Base-by-base conservation (phyloP, 2,329 filamentous ascomycete species). In the Aspergillus pseudoviridinutans region DNA sequence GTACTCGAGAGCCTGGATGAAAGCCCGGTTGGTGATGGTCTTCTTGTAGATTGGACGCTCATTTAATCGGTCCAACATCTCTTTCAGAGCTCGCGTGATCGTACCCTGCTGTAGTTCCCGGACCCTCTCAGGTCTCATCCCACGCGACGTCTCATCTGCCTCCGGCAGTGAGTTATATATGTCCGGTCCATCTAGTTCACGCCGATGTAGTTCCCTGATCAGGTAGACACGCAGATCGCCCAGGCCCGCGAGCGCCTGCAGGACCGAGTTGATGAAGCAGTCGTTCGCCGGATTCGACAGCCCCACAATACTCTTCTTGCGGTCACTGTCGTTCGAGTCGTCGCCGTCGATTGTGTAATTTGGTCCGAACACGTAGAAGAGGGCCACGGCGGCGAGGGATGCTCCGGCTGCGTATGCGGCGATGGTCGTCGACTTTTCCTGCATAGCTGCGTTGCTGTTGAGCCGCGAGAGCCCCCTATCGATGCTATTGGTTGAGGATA, bases 291-390 rank as follows among this genome's bases (percentile, higher is more conserved):
- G 87, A 75, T 99, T 99, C 54, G 82, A 81, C 56, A 97, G 82
- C 42, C 94, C 94, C 55, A 97, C 92, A 47, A 95, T 90, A 58
- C 90, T 90, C 71, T 91, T 93, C 76, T 92, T 94, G 66, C 90
- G 87, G 61, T 78, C 78, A 55, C 83, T 84, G 60, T 75, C 79
- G 57, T 75, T 77, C 25, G 80, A 79, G 53, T 87, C 83, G 56
- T 94, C 89, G 70, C 88, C 87, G 76, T 99, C 93, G 73, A 97
- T 88, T 68, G 96, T 90, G 76, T 93, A 97, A 53, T 92, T 97
- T n/a, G 94, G 94, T 8, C 89, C 92, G 76, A 99, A 97, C 66
- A 97, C 93, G 76, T 97, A 99, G 73, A 97, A 90, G 57, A 97
- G 85, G 32, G 94, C 93, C 61, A 96, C 90, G 61, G 94, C 94